These are phyloP conservation scores for Fusarium sp. DNA, from an alignment of 2,329 filamentous ascomycete genomes.

Conservation along the genomic window DNA sequence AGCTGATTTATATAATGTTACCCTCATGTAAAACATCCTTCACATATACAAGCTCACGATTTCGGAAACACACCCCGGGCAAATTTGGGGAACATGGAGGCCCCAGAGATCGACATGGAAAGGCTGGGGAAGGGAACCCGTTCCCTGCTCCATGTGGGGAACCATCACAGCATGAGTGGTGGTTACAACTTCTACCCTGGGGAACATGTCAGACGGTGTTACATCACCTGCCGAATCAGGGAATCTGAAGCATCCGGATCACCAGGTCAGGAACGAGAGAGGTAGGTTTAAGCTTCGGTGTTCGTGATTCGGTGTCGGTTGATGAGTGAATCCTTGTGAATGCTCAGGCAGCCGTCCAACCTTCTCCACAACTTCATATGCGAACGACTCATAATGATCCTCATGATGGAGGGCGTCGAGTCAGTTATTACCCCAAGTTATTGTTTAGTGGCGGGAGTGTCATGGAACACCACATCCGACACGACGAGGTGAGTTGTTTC, in stretches of 20 bases:
- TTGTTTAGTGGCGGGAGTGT: neutral
- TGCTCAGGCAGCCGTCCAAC: neutral
- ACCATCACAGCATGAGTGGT: conserved; percentile 4
- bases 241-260: neutral
- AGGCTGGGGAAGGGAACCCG: neutral
- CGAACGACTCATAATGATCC: neutral
- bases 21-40: neutral
- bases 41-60: neutral
- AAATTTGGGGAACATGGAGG: neutral
- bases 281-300: neutral
- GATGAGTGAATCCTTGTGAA: neutral
- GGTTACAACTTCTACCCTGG: neutral
- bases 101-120: conserved; percentile 9
- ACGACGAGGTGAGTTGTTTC: neutral
- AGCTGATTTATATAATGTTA: neutral
- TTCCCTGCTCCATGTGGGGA: conserved; percentile 3
- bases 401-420: neutral
- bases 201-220: neutral
- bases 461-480: neutral
- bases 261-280: neutral
- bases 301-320: neutral
- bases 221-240: conserved; percentile 1
- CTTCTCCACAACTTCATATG: neutral
- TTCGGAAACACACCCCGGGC: neutral
- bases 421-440: neutral